phyloP scores from a whole-genome alignment of 2,329 filamentous ascomycete species.

The Exutisphaerella laricina region DNA sequence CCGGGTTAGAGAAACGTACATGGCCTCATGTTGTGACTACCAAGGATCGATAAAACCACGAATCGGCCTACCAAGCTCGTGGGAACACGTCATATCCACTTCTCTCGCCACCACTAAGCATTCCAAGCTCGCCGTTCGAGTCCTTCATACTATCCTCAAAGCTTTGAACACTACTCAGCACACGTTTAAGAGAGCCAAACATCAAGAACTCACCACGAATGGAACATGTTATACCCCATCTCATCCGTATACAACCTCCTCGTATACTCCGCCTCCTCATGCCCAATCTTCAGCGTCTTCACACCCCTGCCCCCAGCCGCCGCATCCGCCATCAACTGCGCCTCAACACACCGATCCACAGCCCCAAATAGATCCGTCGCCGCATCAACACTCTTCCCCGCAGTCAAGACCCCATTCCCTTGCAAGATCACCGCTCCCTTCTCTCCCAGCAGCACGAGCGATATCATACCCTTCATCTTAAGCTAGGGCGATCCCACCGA shows the following conservation, averaged over 20 bases:
- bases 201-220: slow-evolving; percentile 14
- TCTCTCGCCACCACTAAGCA: slow-evolving; percentile 18
- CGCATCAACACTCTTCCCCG: slow-evolving; percentile 32
- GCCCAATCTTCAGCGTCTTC: slow-evolving; percentile 58
- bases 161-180: slow-evolving; percentile 6
- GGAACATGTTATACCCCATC: slow-evolving; percentile 22
- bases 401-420: slow-evolving; percentile 42
- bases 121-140: slow-evolving; percentile 17
- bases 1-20: background rate
- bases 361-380: slow-evolving; percentile 32
- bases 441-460: slow-evolving; percentile 33
- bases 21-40: too few relatives aligned
- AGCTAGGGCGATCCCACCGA: slow-evolving; percentile 40
- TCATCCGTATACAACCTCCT: slow-evolving; percentile 17
- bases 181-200: background rate
- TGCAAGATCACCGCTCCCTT: slow-evolving; percentile 34
- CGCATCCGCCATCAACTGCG: slow-evolving; percentile 47
- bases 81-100: slow-evolving; percentile 19
- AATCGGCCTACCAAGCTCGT: slow-evolving; percentile 14
- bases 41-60: too few relatives aligned
- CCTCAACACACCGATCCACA: slow-evolving; percentile 34
- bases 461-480: slow-evolving; percentile 39
- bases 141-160: slow-evolving; percentile 19
- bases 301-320: slow-evolving; percentile 56
- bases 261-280: slow-evolving; percentile 62